phyloP scores from a whole-genome alignment of 2,329 filamentous ascomycete genomes.

The Penicillium griseofulvum region DNA sequence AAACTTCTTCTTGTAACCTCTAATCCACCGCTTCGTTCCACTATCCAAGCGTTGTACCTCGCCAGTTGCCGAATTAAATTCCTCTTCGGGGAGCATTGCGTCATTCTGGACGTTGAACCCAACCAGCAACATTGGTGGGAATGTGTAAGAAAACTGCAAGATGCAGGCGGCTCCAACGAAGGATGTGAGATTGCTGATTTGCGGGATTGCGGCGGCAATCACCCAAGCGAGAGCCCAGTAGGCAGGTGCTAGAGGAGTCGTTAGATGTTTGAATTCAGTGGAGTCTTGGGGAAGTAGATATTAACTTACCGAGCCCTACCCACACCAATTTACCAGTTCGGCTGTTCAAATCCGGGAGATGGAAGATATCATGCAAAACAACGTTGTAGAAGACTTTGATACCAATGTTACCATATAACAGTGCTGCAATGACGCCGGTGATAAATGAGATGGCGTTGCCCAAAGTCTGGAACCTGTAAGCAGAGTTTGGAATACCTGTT shows the following conservation, averaged over 20 bases:
- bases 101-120: constrained; percentile 30
- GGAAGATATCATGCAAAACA: constrained; percentile 12
- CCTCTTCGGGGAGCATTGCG: constrained; percentile 23
- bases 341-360: constrained; percentile 11
- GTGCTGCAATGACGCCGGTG: constrained; percentile 14
- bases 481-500: constrained; percentile 12
- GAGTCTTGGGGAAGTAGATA: background rate
- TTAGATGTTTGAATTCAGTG: background rate
- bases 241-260: constrained; percentile 12
- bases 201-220: constrained; percentile 28
- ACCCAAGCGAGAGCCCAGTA: constrained; percentile 32
- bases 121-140: constrained; percentile 30
- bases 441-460: constrained; percentile 17
- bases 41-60: constrained; percentile 9
- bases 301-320: constrained; percentile 10
- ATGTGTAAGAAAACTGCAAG: constrained; percentile 31
- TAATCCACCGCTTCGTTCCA: constrained; percentile 14
- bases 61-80: constrained; percentile 19
- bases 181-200: constrained; percentile 26
- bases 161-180: constrained; percentile 31
- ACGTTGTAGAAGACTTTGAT: constrained; percentile 17
- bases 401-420: constrained; percentile 19
- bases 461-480: constrained; percentile 15
- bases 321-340: constrained; percentile 14
- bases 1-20: constrained; percentile 15